These are phyloP conservation scores for Thermoascus crustaceus DNA, from an alignment of 2,329 filamentous ascomycete genomes.

Conservation along the genomic window DNA sequence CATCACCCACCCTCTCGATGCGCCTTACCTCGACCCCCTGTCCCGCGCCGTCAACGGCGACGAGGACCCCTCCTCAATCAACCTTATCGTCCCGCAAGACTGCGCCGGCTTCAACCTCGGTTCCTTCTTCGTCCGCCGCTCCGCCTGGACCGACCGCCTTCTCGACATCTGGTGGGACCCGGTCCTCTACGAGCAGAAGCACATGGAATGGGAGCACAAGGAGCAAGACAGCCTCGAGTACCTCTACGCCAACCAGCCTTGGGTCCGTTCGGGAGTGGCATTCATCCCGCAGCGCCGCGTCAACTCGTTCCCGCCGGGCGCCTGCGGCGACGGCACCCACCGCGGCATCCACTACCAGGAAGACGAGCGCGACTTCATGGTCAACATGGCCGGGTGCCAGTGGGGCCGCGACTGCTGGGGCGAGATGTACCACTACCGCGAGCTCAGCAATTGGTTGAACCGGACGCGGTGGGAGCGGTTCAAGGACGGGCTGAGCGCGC, in stretches of 20 bases:
- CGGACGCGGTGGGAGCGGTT: constrained; percentile 68
- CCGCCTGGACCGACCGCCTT: constrained; percentile 80
- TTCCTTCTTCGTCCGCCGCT: constrained; percentile 83
- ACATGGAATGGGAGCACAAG: constrained; percentile 99
- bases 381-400: constrained; percentile 98
- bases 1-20: constrained; percentile 72
- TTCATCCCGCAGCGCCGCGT: constrained; percentile 88
- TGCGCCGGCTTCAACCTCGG: constrained; percentile 94
- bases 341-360: constrained; percentile 77
- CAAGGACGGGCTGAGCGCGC: constrained; percentile 20
- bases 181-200: constrained; percentile 92
- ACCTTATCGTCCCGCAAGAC: constrained; percentile 84
- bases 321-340: constrained; percentile 59
- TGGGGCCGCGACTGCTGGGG: constrained; percentile 97
- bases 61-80: constrained; percentile 67
- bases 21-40: constrained; percentile 66
- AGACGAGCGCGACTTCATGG: constrained; percentile 79
- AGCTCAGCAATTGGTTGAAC: constrained; percentile 85
- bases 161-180: constrained; percentile 99
- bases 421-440: constrained; percentile 92
- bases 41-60: constrained; percentile 69
- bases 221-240: constrained; percentile 94
- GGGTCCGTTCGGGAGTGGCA: constrained; percentile 79
- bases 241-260: constrained; percentile 83
- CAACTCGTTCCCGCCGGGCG: constrained; percentile 87